These are phyloP conservation scores for Collybia sordida DNA, from an alignment of 768 basidiomycete species.

Conservation along the genomic window DNA sequence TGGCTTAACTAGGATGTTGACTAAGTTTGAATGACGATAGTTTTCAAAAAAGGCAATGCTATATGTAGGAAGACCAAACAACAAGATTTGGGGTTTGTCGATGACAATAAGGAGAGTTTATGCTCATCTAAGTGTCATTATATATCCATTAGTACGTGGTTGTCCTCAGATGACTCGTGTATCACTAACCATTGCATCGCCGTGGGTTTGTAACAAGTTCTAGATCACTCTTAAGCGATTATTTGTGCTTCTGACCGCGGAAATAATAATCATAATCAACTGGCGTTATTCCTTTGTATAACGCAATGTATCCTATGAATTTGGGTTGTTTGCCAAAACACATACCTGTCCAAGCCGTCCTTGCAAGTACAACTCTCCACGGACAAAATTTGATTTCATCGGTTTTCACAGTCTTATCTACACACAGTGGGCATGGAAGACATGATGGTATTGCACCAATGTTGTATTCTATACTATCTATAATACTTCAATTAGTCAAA, in stretches of 20 bases:
- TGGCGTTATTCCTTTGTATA: slow-evolving; percentile 46
- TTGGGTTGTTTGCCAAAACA: too few species aligned
- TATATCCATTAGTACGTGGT: not conserved
- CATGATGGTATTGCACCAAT: slow-evolving; percentile 71
- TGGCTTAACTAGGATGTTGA: slow-evolving; percentile 28
- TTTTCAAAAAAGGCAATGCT: slow-evolving; percentile 59
- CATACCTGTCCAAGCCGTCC: slow-evolving; percentile 47
- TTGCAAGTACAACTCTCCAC: slow-evolving; percentile 72
- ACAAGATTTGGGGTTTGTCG: slow-evolving; percentile 57
- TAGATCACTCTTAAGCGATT: slow-evolving; percentile 49
- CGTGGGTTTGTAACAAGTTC: slow-evolving; percentile 56
- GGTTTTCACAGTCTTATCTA: slow-evolving; percentile 43
- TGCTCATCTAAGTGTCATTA: slow-evolving; percentile 67
- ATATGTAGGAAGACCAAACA: slow-evolving; percentile 56
- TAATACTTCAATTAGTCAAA: not conserved
- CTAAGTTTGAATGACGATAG: slow-evolving; percentile 46
- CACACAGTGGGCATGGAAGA: slow-evolving; percentile 52
- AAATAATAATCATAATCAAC: slow-evolving; percentile 57
- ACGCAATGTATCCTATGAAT: slow-evolving; percentile 16
- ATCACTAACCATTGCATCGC: slow-evolving; percentile 52
- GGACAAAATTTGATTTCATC: slow-evolving; percentile 55
- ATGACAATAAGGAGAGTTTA: slow-evolving; percentile 62
- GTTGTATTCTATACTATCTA: slow-evolving; percentile 41
- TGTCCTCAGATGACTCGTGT: not conserved
- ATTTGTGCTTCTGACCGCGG: slow-evolving; percentile 53